A percentile compares a stretch with the other conserved stretches of the same genome.
Evolutionary conservation across 495 filamentous ascomycete species (phyloP).

Genomic region (Pyronema omphalodes): DNA sequence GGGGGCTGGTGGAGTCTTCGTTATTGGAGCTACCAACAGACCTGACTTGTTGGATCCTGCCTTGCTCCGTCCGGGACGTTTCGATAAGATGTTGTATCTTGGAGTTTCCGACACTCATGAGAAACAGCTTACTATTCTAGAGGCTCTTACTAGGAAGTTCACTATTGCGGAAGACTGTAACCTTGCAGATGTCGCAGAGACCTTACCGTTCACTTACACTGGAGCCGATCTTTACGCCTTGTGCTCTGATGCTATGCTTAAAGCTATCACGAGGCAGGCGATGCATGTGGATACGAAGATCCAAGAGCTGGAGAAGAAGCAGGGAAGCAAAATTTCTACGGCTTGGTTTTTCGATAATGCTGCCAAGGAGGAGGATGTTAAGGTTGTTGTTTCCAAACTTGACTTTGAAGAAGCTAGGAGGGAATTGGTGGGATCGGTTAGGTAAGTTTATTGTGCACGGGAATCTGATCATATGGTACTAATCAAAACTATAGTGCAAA

Average conservation of each 20-base stretch:
- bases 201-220: slow-evolving; percentile 86
- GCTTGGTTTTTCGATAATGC: slow-evolving; percentile 92
- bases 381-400: slow-evolving; percentile 68
- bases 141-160: slow-evolving; percentile 92
- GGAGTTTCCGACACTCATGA: slow-evolving; percentile 93
- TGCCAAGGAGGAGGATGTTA: slow-evolving; percentile 61
- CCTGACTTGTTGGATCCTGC: slow-evolving; percentile 88
- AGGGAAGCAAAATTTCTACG: slow-evolving; percentile 43
- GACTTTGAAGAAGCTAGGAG: slow-evolving; percentile 65
- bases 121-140: slow-evolving; percentile 85
- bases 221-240: slow-evolving; percentile 93
- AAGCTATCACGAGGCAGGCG: slow-evolving; percentile 86
- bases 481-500: slow-evolving; percentile 41
- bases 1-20: slow-evolving; percentile 72
- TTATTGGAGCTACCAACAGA: slow-evolving; percentile 90
- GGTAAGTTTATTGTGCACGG: slow-evolving; percentile 30
- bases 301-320: slow-evolving; percentile 32
- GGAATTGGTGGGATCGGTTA: slow-evolving; percentile 82
- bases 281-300: slow-evolving; percentile 72
- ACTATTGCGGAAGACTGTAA: slow-evolving; percentile 59
- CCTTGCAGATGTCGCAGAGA: slow-evolving; percentile 51
- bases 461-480: neutral
- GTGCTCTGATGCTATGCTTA: slow-evolving; percentile 95
- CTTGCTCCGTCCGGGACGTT: slow-evolving; percentile 73
- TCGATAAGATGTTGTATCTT: slow-evolving; percentile 98